Conservation (phyloP, 305 asterid genomes). For the Fraxinus latifolia region DNA sequence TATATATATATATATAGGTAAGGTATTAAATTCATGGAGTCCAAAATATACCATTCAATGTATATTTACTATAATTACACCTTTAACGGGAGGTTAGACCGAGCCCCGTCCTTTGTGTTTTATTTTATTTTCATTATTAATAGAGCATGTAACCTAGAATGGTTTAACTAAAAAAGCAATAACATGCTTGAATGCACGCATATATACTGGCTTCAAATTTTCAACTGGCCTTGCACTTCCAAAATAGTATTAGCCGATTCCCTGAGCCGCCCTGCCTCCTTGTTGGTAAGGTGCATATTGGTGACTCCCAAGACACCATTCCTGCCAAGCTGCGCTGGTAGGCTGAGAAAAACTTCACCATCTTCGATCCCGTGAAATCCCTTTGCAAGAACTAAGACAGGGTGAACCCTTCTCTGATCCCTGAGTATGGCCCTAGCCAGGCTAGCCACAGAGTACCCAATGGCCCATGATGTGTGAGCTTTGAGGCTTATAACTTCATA, state of each 20-base stretch:
- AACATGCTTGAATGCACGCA: background rate
- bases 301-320: constrained; percentile 71
- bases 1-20: too few species aligned
- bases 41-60: too few species aligned
- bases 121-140: too few species aligned
- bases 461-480: constrained; percentile 96
- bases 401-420: constrained; percentile 74
- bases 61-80: too few species aligned
- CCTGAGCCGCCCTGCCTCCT: constrained; percentile 57
- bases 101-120: too few species aligned
- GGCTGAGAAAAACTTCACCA: constrained; percentile 69
- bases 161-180: background rate
- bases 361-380: constrained; percentile 63
- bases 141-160: background rate
- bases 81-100: too few species aligned
- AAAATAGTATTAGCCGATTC: constrained; percentile 60
- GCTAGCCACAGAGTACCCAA: constrained; percentile 80
- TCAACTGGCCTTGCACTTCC: constrained; percentile 68
- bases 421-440: constrained; percentile 68
- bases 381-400: constrained; percentile 74
- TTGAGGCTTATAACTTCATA: constrained; percentile 72
- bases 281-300: constrained; percentile 69
- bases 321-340: constrained; percentile 76
- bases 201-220: constrained; percentile 31
- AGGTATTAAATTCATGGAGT: too few species aligned